These are phyloP conservation scores for Tetradesmus obliquus DNA, from an alignment of 139 green algal genomes.

Conservation along the genomic window DNA sequence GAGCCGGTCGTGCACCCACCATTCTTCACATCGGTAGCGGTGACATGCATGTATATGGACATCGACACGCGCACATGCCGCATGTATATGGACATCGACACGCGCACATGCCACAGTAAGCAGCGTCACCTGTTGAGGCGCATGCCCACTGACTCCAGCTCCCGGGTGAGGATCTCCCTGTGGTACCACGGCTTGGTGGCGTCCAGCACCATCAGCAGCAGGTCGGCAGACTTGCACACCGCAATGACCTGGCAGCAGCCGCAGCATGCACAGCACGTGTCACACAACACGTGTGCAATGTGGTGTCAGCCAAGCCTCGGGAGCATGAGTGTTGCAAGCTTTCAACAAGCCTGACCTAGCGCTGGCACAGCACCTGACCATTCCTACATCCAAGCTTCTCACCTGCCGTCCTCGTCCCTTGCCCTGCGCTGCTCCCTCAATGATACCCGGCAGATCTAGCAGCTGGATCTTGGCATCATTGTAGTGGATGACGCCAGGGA, in stretches of 20 bases:
- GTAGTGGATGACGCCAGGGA: conserved; percentile 98
- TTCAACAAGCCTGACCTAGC: too few relatives aligned
- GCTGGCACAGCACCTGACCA: not conserved
- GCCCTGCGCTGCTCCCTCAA: conserved; percentile 96
- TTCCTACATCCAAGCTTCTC: not conserved
- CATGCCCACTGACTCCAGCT: conserved; percentile 97
- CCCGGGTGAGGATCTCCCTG: conserved; percentile 94
- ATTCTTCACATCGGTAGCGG: too few relatives aligned
- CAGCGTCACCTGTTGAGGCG: conserved; percentile 86
- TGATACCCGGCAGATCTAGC: conserved; percentile 99
- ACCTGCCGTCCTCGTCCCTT: conserved; percentile 94
- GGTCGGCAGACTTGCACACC: conserved; percentile 97
- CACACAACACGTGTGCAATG: not conserved
- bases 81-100: not conserved
- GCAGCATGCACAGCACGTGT: not conserved
- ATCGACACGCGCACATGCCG: too few relatives aligned
- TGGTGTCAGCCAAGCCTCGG: not conserved
- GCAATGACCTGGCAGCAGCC: conserved; percentile 92
- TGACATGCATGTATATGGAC: too few relatives aligned
- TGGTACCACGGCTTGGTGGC: conserved; percentile 95
- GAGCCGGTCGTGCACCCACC: too few relatives aligned
- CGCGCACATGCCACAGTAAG: too few relatives aligned
- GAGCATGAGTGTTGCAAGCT: not conserved
- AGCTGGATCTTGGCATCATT: conserved; percentile 99
- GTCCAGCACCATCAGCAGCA: conserved; percentile 99